A percentile compares a stretch with the other conserved stretches of the same genome.
Conservation (phyloP, 495 filamentous ascomycete genomes). For the Aspergillus heteromorphus region DNA sequence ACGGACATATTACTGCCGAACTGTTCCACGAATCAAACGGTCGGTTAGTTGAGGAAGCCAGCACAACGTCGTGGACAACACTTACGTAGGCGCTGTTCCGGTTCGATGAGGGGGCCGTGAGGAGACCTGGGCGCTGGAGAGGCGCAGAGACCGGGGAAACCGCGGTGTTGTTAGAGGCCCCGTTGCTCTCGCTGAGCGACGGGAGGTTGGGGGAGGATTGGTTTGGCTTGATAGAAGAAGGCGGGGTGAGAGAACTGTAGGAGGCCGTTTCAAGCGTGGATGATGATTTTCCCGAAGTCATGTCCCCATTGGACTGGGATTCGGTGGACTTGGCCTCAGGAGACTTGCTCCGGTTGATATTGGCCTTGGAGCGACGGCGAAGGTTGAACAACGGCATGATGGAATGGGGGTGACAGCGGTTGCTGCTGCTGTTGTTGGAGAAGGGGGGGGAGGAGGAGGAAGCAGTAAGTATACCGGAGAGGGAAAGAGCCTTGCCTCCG, state of each 20-base stretch:
- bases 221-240: constrained; percentile 54
- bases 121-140: constrained; percentile 41
- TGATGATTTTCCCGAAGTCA: constrained; percentile 53
- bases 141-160: constrained; percentile 31
- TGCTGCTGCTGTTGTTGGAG: neutral
- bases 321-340: constrained; percentile 48
- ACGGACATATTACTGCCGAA: constrained; percentile 44
- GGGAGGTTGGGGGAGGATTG: constrained; percentile 49
- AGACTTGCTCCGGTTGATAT: constrained; percentile 53
- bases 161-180: constrained; percentile 27
- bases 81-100: constrained; percentile 48
- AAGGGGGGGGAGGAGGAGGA: neutral
- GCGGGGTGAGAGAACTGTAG: constrained; percentile 51
- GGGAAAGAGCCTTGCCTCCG: constrained; percentile 7
- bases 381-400: constrained; percentile 69
- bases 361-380: constrained; percentile 66
- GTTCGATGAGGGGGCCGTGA: constrained; percentile 39
- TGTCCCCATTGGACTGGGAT: constrained; percentile 41
- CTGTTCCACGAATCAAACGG: constrained; percentile 14
- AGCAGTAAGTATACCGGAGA: constrained; percentile 6
- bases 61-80: constrained; percentile 4
- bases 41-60: neutral
- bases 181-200: constrained; percentile 43
- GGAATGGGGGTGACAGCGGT: neutral
- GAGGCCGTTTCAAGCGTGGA: constrained; percentile 59